phyloP scores from a whole-genome alignment of 1,139 yeast genomes.

The Suhomyces yuchorum region DNA sequence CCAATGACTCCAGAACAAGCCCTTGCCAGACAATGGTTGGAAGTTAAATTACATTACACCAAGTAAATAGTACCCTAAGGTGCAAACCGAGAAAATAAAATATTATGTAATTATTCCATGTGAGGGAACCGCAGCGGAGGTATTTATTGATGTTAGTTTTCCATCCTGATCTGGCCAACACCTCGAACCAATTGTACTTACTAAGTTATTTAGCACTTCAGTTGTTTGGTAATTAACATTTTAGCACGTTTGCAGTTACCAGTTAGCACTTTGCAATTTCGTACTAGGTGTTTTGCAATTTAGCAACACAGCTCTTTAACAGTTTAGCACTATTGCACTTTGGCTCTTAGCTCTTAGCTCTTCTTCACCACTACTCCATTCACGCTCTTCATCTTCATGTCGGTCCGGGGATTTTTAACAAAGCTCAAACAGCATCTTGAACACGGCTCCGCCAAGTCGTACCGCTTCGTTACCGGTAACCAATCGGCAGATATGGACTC shows the following conservation, averaged over 20 bases:
- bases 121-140: not conserved
- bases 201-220: not conserved
- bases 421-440: conserved; percentile 24
- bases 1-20: conserved; percentile 66
- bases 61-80: conserved; percentile 44
- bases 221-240: not conserved
- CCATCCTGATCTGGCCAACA: not conserved
- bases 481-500: conserved; percentile 89
- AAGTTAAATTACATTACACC: conserved; percentile 79
- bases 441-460: conserved; percentile 26
- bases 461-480: conserved; percentile 72
- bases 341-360: no score
- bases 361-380: no score
- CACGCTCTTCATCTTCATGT: conserved; percentile 15
- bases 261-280: no score
- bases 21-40: conserved; percentile 75
- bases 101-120: not conserved
- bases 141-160: no score
- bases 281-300: no score
- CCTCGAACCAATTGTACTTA: no score
- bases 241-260: no score
- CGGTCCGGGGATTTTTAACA: conserved; percentile 27
- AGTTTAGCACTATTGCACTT: no score
- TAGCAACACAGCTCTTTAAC: no score
- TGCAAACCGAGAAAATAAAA: not conserved